Percentiles rank a stretch among this genome's conserved stretches.
Evolutionary conservation across 1,284 basidiomycete genomes (phyloP).

Genomic region (Moesziomyces sp.): DNA sequence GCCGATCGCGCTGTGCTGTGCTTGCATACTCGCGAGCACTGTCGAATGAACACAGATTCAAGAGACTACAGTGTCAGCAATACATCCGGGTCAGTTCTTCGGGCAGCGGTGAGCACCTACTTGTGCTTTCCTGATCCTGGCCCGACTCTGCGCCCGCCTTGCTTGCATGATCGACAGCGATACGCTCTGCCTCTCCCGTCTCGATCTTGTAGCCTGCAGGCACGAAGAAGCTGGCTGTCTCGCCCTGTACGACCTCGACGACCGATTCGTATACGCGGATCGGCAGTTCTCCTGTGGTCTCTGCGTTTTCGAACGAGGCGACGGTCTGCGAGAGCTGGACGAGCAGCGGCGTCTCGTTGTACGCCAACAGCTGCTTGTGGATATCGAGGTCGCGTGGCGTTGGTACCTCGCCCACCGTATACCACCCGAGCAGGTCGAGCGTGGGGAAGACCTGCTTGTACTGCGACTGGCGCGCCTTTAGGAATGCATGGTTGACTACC

Average conservation of each 20-base stretch:
- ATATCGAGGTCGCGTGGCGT: conserved; percentile 79
- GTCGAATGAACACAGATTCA: neutral
- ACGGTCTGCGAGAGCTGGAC: conserved; percentile 70
- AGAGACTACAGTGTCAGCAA: neutral
- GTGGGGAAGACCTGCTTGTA: conserved; percentile 99
- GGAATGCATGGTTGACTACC: conserved; percentile 71
- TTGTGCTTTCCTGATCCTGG: conserved; percentile 73
- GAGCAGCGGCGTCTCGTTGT: conserved; percentile 70
- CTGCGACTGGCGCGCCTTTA: conserved; percentile 84
- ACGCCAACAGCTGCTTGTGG: conserved; percentile 77
- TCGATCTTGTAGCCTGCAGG: conserved; percentile 87
- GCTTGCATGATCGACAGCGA: conserved; percentile 95
- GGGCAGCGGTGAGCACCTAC: conserved; percentile 51
- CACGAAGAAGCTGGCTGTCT: conserved; percentile 72
- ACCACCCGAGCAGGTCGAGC: conserved; percentile 96
- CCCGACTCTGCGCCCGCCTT: conserved; percentile 80
- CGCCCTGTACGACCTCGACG: conserved; percentile 49
- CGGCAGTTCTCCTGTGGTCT: conserved; percentile 52
- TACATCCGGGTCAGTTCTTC: neutral
- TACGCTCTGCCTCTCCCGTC: conserved; percentile 96
- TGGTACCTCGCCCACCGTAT: conserved; percentile 81
- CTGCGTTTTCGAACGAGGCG: conserved; percentile 26
- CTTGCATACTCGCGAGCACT: conserved; percentile 90
- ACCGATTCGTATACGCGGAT: conserved; percentile 58
- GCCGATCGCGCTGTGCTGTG: conserved; percentile 91